A percentile compares a stretch with the other conserved stretches of the same genome.
These are phyloP conservation scores for Arthonia radiata DNA, from an alignment of 495 filamentous ascomycete genomes.

Conservation along the genomic window DNA sequence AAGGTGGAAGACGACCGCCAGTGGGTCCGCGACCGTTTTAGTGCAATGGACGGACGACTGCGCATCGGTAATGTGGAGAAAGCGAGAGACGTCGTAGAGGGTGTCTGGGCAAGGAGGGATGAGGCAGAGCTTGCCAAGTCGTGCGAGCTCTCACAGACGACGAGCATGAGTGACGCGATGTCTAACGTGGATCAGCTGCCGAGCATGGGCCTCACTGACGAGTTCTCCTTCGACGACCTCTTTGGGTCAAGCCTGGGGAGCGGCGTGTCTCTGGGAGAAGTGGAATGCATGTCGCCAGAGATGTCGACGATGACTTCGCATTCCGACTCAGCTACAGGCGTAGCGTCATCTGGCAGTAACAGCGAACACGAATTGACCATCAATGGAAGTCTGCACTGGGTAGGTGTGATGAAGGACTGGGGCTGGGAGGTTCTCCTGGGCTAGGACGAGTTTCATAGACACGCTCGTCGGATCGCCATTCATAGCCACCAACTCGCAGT, in stretches of 20 bases:
- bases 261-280: constrained; percentile 12
- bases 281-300: too few relatives aligned
- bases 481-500: too few relatives aligned
- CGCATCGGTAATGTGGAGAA: constrained; percentile 49
- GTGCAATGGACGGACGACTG: constrained; percentile 33
- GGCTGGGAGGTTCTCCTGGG: too few relatives aligned
- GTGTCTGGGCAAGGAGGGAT: constrained; percentile 31
- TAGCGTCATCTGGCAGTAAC: too few relatives aligned
- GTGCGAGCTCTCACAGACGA: neutral
- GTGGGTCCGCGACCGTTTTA: constrained; percentile 49
- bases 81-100: constrained; percentile 28
- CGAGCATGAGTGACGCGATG: neutral
- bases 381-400: constrained; percentile 45
- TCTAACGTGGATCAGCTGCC: neutral
- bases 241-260: constrained; percentile 2
- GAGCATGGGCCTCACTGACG: neutral
- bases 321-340: too few relatives aligned
- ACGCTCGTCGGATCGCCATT: too few relatives aligned
- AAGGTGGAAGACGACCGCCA: constrained; percentile 31
- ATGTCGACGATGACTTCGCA: too few relatives aligned
- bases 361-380: constrained; percentile 42
- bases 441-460: too few relatives aligned
- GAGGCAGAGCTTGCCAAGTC: constrained; percentile 11
- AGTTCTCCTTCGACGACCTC: neutral
- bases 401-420: constrained; percentile 59